phyloP scores from a whole-genome alignment of 495 filamentous ascomycete genomes.

The Neurospora sp. region DNA sequence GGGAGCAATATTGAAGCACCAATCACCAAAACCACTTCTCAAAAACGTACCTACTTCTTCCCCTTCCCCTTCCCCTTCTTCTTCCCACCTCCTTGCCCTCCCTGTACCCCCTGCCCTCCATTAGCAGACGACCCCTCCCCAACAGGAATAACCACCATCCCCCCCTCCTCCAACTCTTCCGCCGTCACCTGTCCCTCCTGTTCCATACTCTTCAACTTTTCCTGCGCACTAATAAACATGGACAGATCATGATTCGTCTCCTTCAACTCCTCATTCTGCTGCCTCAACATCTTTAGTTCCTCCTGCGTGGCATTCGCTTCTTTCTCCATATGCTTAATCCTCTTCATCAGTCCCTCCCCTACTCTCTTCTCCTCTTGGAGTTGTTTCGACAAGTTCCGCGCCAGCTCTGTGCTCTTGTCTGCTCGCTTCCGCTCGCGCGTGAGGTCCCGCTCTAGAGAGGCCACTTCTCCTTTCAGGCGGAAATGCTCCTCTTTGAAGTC shows the following conservation, averaged over 20 bases:
- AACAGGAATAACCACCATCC: constrained; percentile 31
- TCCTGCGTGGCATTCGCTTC: constrained; percentile 43
- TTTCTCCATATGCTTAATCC: constrained; percentile 56
- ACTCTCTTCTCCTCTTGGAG: constrained; percentile 85
- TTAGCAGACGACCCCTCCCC: constrained; percentile 22
- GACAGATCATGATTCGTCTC: constrained; percentile 86
- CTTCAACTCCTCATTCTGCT: constrained; percentile 51
- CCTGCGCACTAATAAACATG: constrained; percentile 77
- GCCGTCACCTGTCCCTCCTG: constrained; percentile 50
- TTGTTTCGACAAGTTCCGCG: constrained; percentile 63
- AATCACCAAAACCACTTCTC: neutral
- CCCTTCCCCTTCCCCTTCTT: constrained; percentile 43
- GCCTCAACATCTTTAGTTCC: constrained; percentile 39
- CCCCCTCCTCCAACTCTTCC: constrained; percentile 41
- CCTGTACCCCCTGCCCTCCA: too few relatives aligned
- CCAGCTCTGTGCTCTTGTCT: constrained; percentile 61
- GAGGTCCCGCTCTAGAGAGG: constrained; percentile 58
- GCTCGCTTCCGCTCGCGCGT: constrained; percentile 56
- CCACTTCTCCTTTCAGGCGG: constrained; percentile 48
- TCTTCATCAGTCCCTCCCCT: constrained; percentile 63
- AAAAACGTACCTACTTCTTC: constrained; percentile 11
- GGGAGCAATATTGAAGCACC: neutral
- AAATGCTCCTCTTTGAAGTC: constrained; percentile 46
- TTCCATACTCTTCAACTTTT: constrained; percentile 66
- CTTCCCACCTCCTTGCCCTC: constrained; percentile 19